Percentiles rank a stretch among this genome's conserved stretches.
Evolutionary conservation across 192 early-diverging fungal species (phyloP).

Genomic region (Backusella luteola): DNA sequence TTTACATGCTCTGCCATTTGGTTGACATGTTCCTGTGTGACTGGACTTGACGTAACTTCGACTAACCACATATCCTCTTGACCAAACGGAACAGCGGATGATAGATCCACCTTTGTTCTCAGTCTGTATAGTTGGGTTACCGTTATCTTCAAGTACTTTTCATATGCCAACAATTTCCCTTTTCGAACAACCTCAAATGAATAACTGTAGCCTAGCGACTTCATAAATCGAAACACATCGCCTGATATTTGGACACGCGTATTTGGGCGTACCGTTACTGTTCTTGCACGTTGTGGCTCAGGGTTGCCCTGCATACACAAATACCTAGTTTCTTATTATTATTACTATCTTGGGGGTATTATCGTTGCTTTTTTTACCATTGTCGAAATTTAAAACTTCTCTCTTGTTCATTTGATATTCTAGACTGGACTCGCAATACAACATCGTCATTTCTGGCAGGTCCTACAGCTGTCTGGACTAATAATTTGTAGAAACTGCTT

Average conservation of each 20-base stretch:
- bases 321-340: slow-evolving; percentile 37
- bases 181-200: slow-evolving; percentile 64
- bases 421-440: slow-evolving; percentile 58
- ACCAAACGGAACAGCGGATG: slow-evolving; percentile 39
- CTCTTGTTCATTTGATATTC: slow-evolving; percentile 44
- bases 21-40: slow-evolving; percentile 55
- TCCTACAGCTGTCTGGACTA: slow-evolving; percentile 67
- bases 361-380: slow-evolving; percentile 29
- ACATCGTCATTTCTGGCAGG: slow-evolving; percentile 74
- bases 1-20: slow-evolving; percentile 50
- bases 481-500: neutral
- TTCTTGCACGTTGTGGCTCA: slow-evolving; percentile 62
- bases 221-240: slow-evolving; percentile 67
- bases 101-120: slow-evolving; percentile 46
- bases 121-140: slow-evolving; percentile 61
- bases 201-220: slow-evolving; percentile 64
- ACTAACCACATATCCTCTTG: slow-evolving; percentile 60
- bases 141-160: slow-evolving; percentile 50
- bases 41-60: slow-evolving; percentile 53
- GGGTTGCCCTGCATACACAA: slow-evolving; percentile 66
- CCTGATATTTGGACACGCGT: slow-evolving; percentile 64
- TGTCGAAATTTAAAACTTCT: slow-evolving; percentile 37
- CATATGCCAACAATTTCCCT: slow-evolving; percentile 63
- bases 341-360: neutral
- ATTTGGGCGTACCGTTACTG: slow-evolving; percentile 60